These are phyloP conservation scores for Tricholomella constricta DNA, from an alignment of 768 basidiomycete species.

Conservation along the genomic window DNA sequence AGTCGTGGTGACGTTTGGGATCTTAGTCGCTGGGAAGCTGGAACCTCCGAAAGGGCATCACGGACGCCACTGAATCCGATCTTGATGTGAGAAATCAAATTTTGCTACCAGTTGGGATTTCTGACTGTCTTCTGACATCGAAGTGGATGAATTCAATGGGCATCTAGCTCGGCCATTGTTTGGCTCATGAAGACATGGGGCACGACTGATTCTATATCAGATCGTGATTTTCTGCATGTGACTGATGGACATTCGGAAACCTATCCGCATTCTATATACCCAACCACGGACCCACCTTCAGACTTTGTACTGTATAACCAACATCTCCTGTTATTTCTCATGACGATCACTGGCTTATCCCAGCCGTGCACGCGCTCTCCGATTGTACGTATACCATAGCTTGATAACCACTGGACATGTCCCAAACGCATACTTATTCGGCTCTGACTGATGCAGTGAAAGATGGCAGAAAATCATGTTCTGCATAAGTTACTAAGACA, in stretches of 20 bases:
- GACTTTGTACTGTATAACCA: background rate
- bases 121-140: background rate
- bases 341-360: background rate
- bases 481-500: no score
- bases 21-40: constrained; percentile 20
- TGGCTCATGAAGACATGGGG: background rate
- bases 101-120: background rate
- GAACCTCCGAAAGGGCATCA: constrained; percentile 10
- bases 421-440: no score
- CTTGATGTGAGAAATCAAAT: constrained; percentile 8
- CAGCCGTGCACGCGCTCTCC: no score
- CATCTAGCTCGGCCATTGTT: no score
- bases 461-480: no score
- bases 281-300: background rate
- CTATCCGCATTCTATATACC: background rate
- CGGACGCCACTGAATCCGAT: background rate
- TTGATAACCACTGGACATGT: no score
- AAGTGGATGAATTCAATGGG: no score
- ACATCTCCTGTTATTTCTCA: background rate
- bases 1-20: constrained; percentile 20
- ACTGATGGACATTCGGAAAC: background rate
- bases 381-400: no score
- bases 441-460: no score
- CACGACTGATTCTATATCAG: background rate
- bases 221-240: background rate